Evolutionary conservation across 1,284 basidiomycete genomes (phyloP).

Genomic region (Thelephora terrestris): DNA sequence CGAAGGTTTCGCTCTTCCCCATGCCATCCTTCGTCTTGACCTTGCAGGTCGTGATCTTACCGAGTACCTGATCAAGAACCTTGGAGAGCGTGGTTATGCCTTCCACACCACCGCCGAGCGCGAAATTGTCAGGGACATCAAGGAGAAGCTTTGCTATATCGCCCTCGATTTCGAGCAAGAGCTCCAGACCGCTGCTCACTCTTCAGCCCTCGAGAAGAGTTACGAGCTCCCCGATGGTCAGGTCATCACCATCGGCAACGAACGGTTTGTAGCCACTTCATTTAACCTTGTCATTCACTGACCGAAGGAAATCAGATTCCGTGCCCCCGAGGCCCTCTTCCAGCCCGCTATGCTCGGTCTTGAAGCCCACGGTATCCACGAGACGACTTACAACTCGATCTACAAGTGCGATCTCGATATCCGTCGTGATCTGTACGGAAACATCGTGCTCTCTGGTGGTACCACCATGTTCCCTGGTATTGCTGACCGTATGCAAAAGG

Average conservation of each 20-base stretch:
- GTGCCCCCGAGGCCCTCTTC: conserved; percentile 95
- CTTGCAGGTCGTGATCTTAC: conserved; percentile 90
- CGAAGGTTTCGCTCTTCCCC: conserved; percentile 87
- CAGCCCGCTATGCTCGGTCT: conserved; percentile 91
- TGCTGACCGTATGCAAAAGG: conserved; percentile 97
- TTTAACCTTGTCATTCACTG: background rate
- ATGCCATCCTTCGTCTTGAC: conserved; percentile 88
- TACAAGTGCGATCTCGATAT: conserved; percentile 76
- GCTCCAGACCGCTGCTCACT: conserved; percentile 81
- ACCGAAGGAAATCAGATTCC: conserved; percentile 54
- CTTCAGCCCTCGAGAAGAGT: conserved; percentile 82
- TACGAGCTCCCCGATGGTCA: conserved; percentile 94
- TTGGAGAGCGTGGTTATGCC: conserved; percentile 85
- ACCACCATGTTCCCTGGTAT: conserved; percentile 98
- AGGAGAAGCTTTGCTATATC: conserved; percentile 94
- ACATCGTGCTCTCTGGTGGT: conserved; percentile 92
- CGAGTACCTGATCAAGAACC: conserved; percentile 79
- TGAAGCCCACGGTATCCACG: conserved; percentile 91
- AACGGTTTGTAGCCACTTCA: conserved; percentile 40
- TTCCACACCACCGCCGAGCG: conserved; percentile 88
- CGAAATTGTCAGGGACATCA: conserved; percentile 93
- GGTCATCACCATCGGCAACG: conserved; percentile 90
- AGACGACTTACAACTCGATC: conserved; percentile 91
- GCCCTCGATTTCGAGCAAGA: conserved; percentile 93
- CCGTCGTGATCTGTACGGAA: conserved; percentile 86